Evolutionary conservation across 1,284 basidiomycete species (phyloP), one percentile per base, ranked within the genome.

Genomic region (Puccinia hordei): DNA sequence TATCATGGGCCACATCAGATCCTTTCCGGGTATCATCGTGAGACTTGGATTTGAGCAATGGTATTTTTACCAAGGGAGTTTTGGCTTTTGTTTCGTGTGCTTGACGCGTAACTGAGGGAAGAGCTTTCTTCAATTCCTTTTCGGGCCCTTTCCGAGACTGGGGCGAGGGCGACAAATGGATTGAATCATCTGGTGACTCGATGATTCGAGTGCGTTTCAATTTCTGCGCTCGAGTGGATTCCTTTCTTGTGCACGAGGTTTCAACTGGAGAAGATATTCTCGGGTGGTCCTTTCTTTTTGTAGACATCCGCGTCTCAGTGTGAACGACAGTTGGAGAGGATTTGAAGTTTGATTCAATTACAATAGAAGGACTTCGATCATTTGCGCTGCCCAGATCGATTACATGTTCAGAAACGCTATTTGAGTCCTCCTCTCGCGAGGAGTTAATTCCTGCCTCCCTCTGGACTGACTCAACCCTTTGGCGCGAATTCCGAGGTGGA

Each of bases 401-500:
- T 24, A 2, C 2, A 27, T 33, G 38, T 13, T 66, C 63, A 13
- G 71, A 44, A 59, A 24, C 35, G 22, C 51, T 44, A 24, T 6
- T 55, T 41, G 71, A 73, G 35, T 27, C 53, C 59, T 17, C 73
- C 33, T 49, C 73, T 65, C 55, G 41, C 22, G 57, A 75, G 9
- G 59, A 63, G 33, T 75, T 19, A 35, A 44, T 75, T 30, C 22
- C 33, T 3, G 73, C 73, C 30, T 75, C 73, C 27, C 59, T 75
- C 41, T 75, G 57, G n/a, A 75, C 73, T 46, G 35, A 51, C 15
- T 41, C 38, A 19, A 75, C 73, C 59, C 73, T 75, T 63, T 75
- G 33, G n/a, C n/a, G 44, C 22, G 57, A 33, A 44, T 63, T 65
- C 41, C 57, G 22, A 46, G 33, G 13, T 38, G 38, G n/a, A 27